Evolutionary conservation across 2,329 filamentous ascomycete species (phyloP), one percentile per base, ranked within the genome.

Genomic region (Geosmithia morbida): DNA sequence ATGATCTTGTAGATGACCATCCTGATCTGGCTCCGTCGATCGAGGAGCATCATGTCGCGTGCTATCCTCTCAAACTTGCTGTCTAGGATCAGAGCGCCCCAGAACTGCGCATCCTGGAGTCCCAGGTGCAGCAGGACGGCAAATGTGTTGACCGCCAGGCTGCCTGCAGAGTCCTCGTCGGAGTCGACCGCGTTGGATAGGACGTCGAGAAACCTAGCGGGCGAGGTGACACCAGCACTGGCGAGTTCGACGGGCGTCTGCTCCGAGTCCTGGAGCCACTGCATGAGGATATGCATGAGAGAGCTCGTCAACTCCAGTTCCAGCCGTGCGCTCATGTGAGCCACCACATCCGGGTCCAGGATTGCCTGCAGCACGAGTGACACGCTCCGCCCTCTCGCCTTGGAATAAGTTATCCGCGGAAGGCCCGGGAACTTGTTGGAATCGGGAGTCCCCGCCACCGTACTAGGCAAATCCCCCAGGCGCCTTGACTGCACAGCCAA

Each of bases 1-100:
- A 56, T 52, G 10, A 66, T 51, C 2, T 61, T 61, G 10, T 14
- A 58, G 54, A 29, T 57, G 58, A 30, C 61, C 51, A 8, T 51
- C 47, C 47, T 14, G 4, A 46, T 40, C 22, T 42, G 45, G 33
- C n/a, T 26, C 30, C 37, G 18, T 16, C n/a, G 17, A 19, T 46
- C 45, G 22, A 30, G 20, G 4, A 46, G 19, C 16, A 42, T 26
- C 8, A 46, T 33, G 2, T 11, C 17, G 20, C 11, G 19, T 10
- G 30, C 19, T 16, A 30, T 13, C 8, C 40, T 30, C 17, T 20
- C 33, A 29, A 46, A 46, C 19, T 2, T 41, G 16, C 64, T 61
- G 60, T 48, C 40, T 52, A 16, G 44, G 19, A 8, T 42, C 37
- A 44, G 19, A 50, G 54, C 42, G 26, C 39, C 43, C 29, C 48